Percentiles rank a stretch among this genome's conserved stretches.
These are phyloP conservation scores for Ogataea neopini DNA, from an alignment of 805 yeast species.

Conservation along the genomic window DNA sequence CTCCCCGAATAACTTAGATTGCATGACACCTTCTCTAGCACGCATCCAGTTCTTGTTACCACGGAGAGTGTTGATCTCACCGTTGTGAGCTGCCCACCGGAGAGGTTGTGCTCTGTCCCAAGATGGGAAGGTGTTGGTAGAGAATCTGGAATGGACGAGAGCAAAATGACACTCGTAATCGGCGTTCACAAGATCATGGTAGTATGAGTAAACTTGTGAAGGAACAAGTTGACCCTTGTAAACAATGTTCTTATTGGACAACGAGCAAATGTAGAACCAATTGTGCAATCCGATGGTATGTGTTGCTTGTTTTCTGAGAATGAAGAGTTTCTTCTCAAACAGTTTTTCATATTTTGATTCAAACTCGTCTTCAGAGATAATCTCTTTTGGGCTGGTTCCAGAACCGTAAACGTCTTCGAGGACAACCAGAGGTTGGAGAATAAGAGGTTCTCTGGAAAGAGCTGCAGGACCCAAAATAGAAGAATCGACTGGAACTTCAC, in stretches of 20 bases:
- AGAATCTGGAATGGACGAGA: constrained; percentile 93
- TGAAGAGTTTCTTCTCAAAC: constrained; percentile 82
- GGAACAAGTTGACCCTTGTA: constrained; percentile 98
- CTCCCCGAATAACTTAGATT: constrained; percentile 82
- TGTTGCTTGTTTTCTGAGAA: constrained; percentile 85
- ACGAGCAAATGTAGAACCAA: constrained; percentile 96
- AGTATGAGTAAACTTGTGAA: constrained; percentile 91
- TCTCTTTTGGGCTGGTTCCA: constrained; percentile 36
- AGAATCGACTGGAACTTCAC: constrained; percentile 93
- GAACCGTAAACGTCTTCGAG: constrained; percentile 50
- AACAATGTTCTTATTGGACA: constrained; percentile 85
- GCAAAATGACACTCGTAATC: constrained; percentile 96
- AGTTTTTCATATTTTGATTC: constrained; percentile 55
- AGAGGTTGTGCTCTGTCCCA: constrained; percentile 99
- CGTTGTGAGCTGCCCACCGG: constrained; percentile 97
- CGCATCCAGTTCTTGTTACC: constrained; percentile 99
- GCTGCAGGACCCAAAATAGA: constrained; percentile 94
- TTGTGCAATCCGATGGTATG: constrained; percentile 91
- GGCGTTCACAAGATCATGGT: constrained; percentile 87
- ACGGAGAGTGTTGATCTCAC: constrained; percentile 95
- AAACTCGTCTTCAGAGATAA: constrained; percentile 51
- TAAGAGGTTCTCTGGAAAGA: constrained; percentile 85
- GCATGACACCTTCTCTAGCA: constrained; percentile 97
- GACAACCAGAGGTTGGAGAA: constrained; percentile 91
- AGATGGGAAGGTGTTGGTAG: constrained; percentile 98